Evolutionary conservation across 176 grass and related monocot genomes (phyloP), one percentile per base, ranked within the genome.

Genomic region (Phragmites australis): DNA sequence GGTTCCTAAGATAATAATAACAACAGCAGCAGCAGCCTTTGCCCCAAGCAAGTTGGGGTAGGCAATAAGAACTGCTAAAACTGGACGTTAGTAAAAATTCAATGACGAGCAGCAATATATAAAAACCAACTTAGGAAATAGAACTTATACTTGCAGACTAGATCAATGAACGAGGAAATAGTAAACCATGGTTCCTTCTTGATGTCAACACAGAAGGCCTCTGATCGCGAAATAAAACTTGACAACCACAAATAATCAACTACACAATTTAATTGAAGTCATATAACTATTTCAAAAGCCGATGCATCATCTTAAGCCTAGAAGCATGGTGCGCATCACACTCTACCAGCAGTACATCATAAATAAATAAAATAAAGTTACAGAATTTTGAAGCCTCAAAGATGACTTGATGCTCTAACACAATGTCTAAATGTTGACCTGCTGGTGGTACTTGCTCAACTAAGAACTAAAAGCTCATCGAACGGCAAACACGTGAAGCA

Each of bases 371-470:
- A 75, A 26, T 27, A 37, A 50, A 25, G 3, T 37, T 34, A 23
- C 21, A 21, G 8, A 52, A 46, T 47, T 80, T 84, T 80, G 14
- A 80, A 52, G 51, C 75, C 66, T 34, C 74, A 71, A 54, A 48
- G 67, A 64, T 64, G 27, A 63, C 83, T 17, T 17, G 2, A 56
- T 16, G 0, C 23, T 68, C 30, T 66, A 78, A 46, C 23, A 67
- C 0, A 54, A 74, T 29, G 43, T 17, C 21, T 41, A 51, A 16
- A 4, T 32, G 58, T 23, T 11, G 16, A 32, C 61, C 19, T 80
- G 50, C 52, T 52, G 44, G 44, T 51, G 54, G 45, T 67, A 32
- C 53, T 80, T 52, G 42, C 59, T 30, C 48, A 49, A 44, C 25
- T 80, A 46, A 68, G 32, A 47, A 79, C 44, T 44, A n/a, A 88